Base-by-base conservation (phyloP, 2,329 filamentous ascomycete genomes). In the Pseudogymnoascus sp. region DNA sequence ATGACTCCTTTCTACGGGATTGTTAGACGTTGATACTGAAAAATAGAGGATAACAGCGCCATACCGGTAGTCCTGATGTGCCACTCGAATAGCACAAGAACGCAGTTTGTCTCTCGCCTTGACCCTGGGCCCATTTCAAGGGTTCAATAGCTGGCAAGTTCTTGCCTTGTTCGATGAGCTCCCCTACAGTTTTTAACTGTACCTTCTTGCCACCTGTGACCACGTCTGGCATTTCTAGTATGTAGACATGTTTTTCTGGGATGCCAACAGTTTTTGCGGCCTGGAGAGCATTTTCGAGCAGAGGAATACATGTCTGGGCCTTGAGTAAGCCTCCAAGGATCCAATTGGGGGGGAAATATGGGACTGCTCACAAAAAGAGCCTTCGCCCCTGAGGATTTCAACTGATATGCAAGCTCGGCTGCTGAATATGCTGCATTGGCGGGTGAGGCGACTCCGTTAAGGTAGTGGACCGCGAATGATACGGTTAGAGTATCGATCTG, bases 61-160 rank as follows among this genome's bases (percentile, higher is more conserved):
- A 67, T 76, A 88, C 85, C n/a, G 89, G 89, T 38, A 92, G 73
- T 3, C 89, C 89, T 7, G 88, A 91, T 1, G 89, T 92, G 13
- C 89, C 89, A 69, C 85, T 89, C 0, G 86, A 90, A 71, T 89
- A 92, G 74, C 87, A 91, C 18, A 92, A 75, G 69, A 88, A 92
- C 0, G 89, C 89, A 4, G 82, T 82, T 65, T 85, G 83, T 48
- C 82, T 80, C 33, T 80, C 79, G 3, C 83, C 85, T 65, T 88
- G 82, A 0, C 85, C 85, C 60, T 76, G 75, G 26, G 71, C 66
- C 84, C 84, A 88, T 18, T 74, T 74, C 66, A 85, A 67, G 4
- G 76, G 73, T 59, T 81, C 75, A 18, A 86, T 69, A 9, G 75
- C 71, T 2, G 79, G 76, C 39, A 83, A 70, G 4, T 73, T 71